Percentiles rank a stretch among this genome's conserved stretches.
Evolutionary conservation across 495 filamentous ascomycete genomes (phyloP).

Genomic region (Diplogelasinospora grovesii): DNA sequence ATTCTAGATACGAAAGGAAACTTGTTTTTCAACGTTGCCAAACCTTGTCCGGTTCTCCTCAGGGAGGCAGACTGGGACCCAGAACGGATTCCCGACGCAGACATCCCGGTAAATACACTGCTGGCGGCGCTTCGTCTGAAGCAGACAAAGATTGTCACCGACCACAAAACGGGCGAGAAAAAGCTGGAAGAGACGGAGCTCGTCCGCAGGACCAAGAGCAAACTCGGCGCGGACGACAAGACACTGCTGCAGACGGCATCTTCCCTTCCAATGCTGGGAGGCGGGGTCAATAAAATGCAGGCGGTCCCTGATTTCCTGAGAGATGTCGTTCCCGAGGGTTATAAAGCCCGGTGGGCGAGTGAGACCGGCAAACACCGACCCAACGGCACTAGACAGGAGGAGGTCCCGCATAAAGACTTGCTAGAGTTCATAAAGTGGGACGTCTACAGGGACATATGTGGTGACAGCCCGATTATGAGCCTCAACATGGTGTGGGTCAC

Average conservation of each 20-base stretch:
- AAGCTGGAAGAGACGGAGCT: conserved; percentile 26
- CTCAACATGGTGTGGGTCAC: conserved; percentile 25
- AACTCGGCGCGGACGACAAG: conserved; percentile 14
- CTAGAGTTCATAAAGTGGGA: conserved; percentile 21
- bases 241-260: too few relatives aligned
- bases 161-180: conserved; percentile 22
- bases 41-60: conserved; percentile 21
- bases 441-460: conserved; percentile 24
- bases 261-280: too few relatives aligned
- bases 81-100: conserved; percentile 24
- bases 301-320: neutral
- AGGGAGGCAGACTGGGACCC: conserved; percentile 21
- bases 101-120: conserved; percentile 16
- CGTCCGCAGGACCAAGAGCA: conserved; percentile 19
- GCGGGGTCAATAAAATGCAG: neutral
- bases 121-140: conserved; percentile 17
- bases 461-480: conserved; percentile 19
- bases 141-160: conserved; percentile 18
- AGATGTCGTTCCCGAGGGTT: too few relatives aligned
- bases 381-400: neutral
- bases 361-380: neutral
- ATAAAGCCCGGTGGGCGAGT: too few relatives aligned
- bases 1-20: conserved; percentile 9
- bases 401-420: conserved; percentile 8
- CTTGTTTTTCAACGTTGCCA: conserved; percentile 26